These are phyloP conservation scores for Moesziomyces sp. DNA, from an alignment of 1,284 basidiomycete genomes.

Conservation along the genomic window DNA sequence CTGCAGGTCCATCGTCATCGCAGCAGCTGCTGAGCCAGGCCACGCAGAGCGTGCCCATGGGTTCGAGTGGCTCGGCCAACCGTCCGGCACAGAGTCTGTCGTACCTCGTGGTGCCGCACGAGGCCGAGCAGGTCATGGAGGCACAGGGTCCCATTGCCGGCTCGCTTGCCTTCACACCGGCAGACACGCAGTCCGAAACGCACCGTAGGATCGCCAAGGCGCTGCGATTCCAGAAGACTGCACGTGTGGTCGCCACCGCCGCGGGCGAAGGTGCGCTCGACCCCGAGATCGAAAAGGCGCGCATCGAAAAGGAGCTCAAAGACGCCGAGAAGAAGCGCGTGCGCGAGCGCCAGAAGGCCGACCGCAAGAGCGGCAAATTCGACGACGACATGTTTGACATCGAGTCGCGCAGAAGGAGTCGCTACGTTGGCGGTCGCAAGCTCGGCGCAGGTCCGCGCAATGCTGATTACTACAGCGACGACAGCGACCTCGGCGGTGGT, in stretches of 20 bases:
- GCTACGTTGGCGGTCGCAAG: slow-evolving; percentile 36
- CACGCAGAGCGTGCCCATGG: slow-evolving; percentile 48
- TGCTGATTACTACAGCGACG: slow-evolving; percentile 61
- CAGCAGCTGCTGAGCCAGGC: slow-evolving; percentile 39
- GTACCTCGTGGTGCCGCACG: slow-evolving; percentile 90
- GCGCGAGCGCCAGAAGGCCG: slow-evolving; percentile 53
- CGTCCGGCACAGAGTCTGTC: slow-evolving; percentile 67
- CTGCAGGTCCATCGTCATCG: slow-evolving; percentile 37
- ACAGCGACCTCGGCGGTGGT: slow-evolving; percentile 46
- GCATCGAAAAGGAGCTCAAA: slow-evolving; percentile 62
- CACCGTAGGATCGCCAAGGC: slow-evolving; percentile 87
- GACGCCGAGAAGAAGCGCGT: slow-evolving; percentile 60
- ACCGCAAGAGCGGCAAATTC: slow-evolving; percentile 48
- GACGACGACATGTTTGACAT: slow-evolving; percentile 57
- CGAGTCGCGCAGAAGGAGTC: slow-evolving; percentile 37
- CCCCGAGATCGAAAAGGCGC: slow-evolving; percentile 75
- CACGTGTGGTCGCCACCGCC: slow-evolving; percentile 72
- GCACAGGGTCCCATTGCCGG: slow-evolving; percentile 84
- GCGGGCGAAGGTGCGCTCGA: slow-evolving; percentile 52
- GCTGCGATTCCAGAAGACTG: slow-evolving; percentile 80
- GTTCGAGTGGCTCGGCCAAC: slow-evolving; percentile 37
- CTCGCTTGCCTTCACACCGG: slow-evolving; percentile 83
- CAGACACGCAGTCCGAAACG: slow-evolving; percentile 87
- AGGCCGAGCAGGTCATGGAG: slow-evolving; percentile 83
- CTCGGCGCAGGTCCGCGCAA: slow-evolving; percentile 44